Evolutionary conservation across 495 filamentous ascomycete genomes (phyloP).

Genomic region (Penicillium taxi): DNA sequence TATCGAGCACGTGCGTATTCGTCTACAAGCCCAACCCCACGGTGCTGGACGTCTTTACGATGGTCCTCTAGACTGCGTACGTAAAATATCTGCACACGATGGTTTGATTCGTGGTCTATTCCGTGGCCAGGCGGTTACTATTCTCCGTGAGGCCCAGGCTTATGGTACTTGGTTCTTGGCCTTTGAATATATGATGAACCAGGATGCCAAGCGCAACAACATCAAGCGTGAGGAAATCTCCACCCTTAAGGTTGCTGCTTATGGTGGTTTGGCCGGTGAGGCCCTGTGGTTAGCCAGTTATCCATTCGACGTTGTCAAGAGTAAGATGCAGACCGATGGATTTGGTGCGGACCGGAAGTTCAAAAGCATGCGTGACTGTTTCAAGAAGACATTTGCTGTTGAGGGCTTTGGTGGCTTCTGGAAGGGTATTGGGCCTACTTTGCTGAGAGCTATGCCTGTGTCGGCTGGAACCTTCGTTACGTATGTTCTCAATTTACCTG

Average conservation of each 20-base stretch:
- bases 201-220: slow-evolving; percentile 67
- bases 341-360: slow-evolving; percentile 65
- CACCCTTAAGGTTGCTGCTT: slow-evolving; percentile 77
- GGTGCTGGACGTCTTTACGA: slow-evolving; percentile 66
- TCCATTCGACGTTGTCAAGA: slow-evolving; percentile 96
- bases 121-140: slow-evolving; percentile 77
- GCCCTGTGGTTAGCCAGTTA: slow-evolving; percentile 88
- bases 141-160: slow-evolving; percentile 83
- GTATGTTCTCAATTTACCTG: slow-evolving; percentile 21
- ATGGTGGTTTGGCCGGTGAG: slow-evolving; percentile 91
- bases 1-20: slow-evolving; percentile 95
- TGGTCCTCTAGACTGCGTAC: slow-evolving; percentile 84
- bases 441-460: slow-evolving; percentile 94
- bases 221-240: slow-evolving; percentile 68
- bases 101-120: slow-evolving; percentile 68
- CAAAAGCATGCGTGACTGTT: slow-evolving; percentile 81
- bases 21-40: slow-evolving; percentile 96
- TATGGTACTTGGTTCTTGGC: slow-evolving; percentile 93
- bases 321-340: slow-evolving; percentile 98
- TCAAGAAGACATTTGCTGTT: slow-evolving; percentile 66
- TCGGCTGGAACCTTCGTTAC: slow-evolving; percentile 94
- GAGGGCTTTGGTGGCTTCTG: slow-evolving; percentile 86
- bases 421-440: slow-evolving; percentile 90
- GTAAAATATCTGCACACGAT: slow-evolving; percentile 61
- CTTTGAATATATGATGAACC: slow-evolving; percentile 95